Evolutionary conservation across 1,139 yeast species (phyloP), one percentile per base, ranked within the genome.

Genomic region (Kodamaea alishanica): DNA sequence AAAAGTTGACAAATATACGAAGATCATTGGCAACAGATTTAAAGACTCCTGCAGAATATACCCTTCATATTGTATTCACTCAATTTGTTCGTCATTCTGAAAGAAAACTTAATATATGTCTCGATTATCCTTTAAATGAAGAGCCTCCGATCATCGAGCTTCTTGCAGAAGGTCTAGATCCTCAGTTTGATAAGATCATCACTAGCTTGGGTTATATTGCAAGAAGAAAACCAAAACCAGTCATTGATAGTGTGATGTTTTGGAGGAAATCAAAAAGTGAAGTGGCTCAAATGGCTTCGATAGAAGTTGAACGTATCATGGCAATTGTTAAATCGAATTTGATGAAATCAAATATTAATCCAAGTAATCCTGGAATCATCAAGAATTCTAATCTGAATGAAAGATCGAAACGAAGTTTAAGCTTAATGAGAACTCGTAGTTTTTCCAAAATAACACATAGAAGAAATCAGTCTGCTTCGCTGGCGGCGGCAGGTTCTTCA

Each of bases 221-320:
- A 1, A 73, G 89, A 42, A 73, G 84, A 28, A 87, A 89, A 50
- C 97, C 97, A 0, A 90, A 89, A 54, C 96, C 97, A 0, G 97
- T 94, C 3, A 90, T 94, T 33, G 98, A 94, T 58, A 87, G 96
- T 20, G 96, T 92, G 43, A 90, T 94, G 97, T 90, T 86, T 56
- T 92, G 99, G 99, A 74, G 98, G 43, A 88, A 90, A 58, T 79
- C 94, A 5, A 71, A 92, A 58, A 81, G 94, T 24, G 97, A 90
- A 50, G 83, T 86, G 3, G 89, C 95, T 0, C 74, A 81, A 3
- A 70, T 81, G 66, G 95, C 95, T 0, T 81, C 85, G 1, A 66
- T 75, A 7, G 84, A 80, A 43, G 78, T 77, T 10, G 82, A 77
- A 40, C 65, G 68, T 42, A 67, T 61, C 0, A 38, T 65, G 27